Evolutionary conservation across 169 alveolate genomes (phyloP).

Genomic region (Plasmodium gaboni): DNA sequence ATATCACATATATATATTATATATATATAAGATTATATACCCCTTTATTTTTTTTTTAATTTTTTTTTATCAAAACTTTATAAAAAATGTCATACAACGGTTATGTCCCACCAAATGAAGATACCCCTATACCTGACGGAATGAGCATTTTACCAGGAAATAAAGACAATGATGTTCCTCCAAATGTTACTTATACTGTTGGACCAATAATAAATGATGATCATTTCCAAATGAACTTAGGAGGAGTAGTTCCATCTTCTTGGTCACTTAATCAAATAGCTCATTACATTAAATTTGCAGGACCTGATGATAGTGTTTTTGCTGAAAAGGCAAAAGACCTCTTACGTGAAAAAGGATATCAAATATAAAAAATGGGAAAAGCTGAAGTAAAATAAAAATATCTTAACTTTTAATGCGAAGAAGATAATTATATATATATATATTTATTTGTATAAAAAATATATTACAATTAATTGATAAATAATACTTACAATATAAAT

Average conservation of each 20-base stretch:
- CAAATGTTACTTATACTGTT: conserved; percentile 30
- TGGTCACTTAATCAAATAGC: conserved; percentile 73
- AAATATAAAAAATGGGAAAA: conserved; percentile 18
- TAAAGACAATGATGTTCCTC: conserved; percentile 30
- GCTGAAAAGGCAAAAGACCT: conserved; percentile 58
- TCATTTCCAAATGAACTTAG: conserved; percentile 61
- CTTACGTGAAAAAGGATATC: conserved; percentile 64
- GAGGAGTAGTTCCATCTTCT: conserved; percentile 66
- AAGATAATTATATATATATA: background rate
- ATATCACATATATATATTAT: background rate
- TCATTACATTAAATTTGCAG: conserved; percentile 59
- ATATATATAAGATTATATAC: background rate
- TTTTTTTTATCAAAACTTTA: conserved; percentile 11
- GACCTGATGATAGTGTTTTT: conserved; percentile 62
- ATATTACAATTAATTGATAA: too few relatives aligned
- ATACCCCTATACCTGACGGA: conserved; percentile 53
- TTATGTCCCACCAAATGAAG: conserved; percentile 51
- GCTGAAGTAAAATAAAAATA: conserved; percentile 5
- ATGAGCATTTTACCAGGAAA: conserved; percentile 59
- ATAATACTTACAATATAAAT: too few relatives aligned
- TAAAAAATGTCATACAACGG: conserved; percentile 55
- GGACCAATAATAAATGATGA: conserved; percentile 66
- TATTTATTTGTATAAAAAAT: background rate
- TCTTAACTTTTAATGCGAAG: background rate
- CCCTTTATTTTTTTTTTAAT: background rate